Evolutionary conservation across 1,284 basidiomycete genomes (phyloP).

Genomic region (Lentinula novae-zelandiae): DNA sequence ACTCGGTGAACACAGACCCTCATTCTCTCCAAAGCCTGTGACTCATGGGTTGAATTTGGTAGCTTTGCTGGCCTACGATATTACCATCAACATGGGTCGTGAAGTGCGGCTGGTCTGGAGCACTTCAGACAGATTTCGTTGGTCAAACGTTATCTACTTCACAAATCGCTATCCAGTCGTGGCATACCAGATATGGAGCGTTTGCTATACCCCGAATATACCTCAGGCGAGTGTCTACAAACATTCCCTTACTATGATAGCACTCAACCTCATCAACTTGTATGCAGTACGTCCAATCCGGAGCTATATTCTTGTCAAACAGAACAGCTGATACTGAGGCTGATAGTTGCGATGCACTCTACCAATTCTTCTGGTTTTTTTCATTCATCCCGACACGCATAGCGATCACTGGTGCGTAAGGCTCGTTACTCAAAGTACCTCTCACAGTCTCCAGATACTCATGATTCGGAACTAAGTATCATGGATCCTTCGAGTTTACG

Average conservation of each 20-base stretch:
- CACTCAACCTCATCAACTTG: neutral
- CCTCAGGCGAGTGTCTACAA: neutral
- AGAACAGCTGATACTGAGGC: neutral
- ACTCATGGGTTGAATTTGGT: neutral
- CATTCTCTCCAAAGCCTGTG: no score
- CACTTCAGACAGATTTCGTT: neutral
- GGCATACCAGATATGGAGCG: constrained; percentile 3
- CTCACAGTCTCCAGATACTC: neutral
- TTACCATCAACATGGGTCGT: neutral
- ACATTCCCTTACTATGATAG: neutral
- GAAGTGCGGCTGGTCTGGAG: neutral
- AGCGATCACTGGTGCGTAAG: neutral
- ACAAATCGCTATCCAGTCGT: constrained; percentile 4
- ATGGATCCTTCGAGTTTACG: neutral
- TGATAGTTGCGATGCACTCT: neutral
- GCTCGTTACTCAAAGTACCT: neutral
- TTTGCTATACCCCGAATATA: neutral
- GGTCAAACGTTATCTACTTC: constrained; percentile 4
- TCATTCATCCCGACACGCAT: constrained; percentile 2
- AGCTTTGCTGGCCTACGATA: neutral
- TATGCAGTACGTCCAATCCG: neutral
- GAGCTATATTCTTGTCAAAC: neutral
- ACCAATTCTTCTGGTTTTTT: constrained; percentile 3
- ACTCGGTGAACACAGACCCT: neutral
- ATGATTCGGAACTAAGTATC: neutral